Base-by-base conservation (phyloP, 1,284 basidiomycete species). In the Ceratobasidium sp. region DNA sequence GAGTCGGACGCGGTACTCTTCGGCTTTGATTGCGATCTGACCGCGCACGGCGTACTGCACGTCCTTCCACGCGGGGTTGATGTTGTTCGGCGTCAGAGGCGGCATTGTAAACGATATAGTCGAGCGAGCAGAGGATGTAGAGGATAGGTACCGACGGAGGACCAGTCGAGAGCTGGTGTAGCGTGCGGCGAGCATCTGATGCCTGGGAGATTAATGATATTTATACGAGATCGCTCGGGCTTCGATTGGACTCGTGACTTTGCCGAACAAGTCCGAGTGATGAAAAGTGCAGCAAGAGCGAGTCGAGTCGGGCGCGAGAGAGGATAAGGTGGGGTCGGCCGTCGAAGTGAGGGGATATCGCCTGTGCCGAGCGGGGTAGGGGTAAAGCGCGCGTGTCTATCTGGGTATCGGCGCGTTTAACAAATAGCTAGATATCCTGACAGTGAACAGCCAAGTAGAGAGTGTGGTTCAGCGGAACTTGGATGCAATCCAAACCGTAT, bases 21-120 rank as follows among this genome's bases (percentile, higher is more conserved):
- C 96, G 1, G 97, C 96, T 81, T 92, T 94, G 85, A 96, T 93
- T 16, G 97, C 96, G 78, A 99, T 90, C 83, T 97, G 96, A 74
- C 98, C 97, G 75, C 97, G 93, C 39, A 99, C 98, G 75, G 97
- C 97, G 81, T 99, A 99, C 83, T 98, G 89, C 75, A 98, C 97
- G 65, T 94, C 90, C 79, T 90, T 86, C 72, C 98, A 88, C 76
- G 92, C 86, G 1, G 93, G 94, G 84, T 98, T 99, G 83, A 94
- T 87, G 54, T 86, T 84, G 76, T 88, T 85, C 76, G 86, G 77
- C 53, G 89, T 87, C 78, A 93, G 86, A 39, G 84, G 83, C 76
- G 85, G 86, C 90, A 92, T 87, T 24, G 56, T 77, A 68, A 56
- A 73, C 19, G 68, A 58, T 19, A 66, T 61, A 29, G 59, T 41